Evolutionary conservation across 371 early-diverging fungal genomes (phyloP).

Genomic region (Mucor ambiguus): DNA sequence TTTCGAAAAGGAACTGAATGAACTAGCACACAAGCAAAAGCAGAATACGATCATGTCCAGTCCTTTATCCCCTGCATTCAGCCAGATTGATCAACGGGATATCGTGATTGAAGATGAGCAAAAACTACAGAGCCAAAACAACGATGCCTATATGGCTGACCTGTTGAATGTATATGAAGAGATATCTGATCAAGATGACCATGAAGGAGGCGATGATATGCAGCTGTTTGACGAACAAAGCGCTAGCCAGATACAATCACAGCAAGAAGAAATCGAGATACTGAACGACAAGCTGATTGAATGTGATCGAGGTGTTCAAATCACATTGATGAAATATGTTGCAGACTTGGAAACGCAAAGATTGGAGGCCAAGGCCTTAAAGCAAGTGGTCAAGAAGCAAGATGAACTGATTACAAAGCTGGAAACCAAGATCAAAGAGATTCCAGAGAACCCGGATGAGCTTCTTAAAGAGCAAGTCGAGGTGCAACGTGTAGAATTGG

Average conservation of each 20-base stretch:
- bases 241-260: background rate
- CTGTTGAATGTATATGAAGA: conserved; percentile 43
- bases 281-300: conserved; percentile 33
- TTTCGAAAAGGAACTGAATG: conserved; percentile 34
- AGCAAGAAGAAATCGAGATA: conserved; percentile 20
- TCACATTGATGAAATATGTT: conserved; percentile 39
- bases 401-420: conserved; percentile 42
- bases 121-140: conserved; percentile 19
- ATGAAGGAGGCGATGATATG: conserved; percentile 11
- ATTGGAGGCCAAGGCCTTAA: conserved; percentile 27
- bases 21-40: conserved; percentile 4
- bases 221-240: conserved; percentile 8
- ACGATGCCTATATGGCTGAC: conserved; percentile 34
- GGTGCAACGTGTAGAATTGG: conserved; percentile 40
- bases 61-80: conserved; percentile 16
- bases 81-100: conserved; percentile 8
- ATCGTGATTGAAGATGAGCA: conserved; percentile 19
- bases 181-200: conserved; percentile 11
- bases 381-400: conserved; percentile 39
- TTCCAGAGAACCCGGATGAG: conserved; percentile 3
- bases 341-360: conserved; percentile 36
- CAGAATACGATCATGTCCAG: background rate
- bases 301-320: conserved; percentile 38
- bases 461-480: conserved; percentile 38
- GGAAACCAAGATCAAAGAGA: conserved; percentile 26